Evolutionary conservation across 805 yeast genomes (phyloP), one percentile per base, ranked within the genome.

Genomic region (Kockiozyma suomiensis): DNA sequence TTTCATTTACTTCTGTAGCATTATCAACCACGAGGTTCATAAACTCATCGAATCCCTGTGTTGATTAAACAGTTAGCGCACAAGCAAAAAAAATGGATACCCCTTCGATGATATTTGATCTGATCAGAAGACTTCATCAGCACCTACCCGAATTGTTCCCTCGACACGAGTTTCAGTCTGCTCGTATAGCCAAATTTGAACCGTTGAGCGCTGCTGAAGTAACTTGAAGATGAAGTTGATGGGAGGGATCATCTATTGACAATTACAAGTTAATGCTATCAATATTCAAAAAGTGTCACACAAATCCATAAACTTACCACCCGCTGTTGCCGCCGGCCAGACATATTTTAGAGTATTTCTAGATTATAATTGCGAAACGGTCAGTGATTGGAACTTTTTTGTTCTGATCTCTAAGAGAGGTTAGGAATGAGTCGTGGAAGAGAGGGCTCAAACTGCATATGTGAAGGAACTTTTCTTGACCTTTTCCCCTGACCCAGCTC

Each of bases 31-130:
- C 87, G 17, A 85, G 75, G 71, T 94, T 94, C 99, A 94, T 96
- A 70, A 92, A 93, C 76, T 96, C 99, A 74, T 94, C 99, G 74
- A 96, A 93, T 0, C 99, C 99, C 68, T 72, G 47, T 17, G 28
- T 4, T 7, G 45, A 43, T n/a, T 23, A 26, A 6, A 4, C n/a
- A 2, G 37, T 59, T 26, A 42, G 32, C 30, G 26, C n/a, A 13
- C 46, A 17, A 37, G 35, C 45, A 37, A n/a, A n/a, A n/a, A n/a
- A n/a, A n/a, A n/a, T n/a, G n/a, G n/a, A 13, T 8, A 21, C 19
- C 30, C 30, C 46, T 28, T 12, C 8, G 19, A 3, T 38, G 19
- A 15, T 17, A 38, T 13, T 17, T 17, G 17, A 21, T 15, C n/a
- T 8, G 21, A 17, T 4, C 8, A 38, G 42, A 38, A 17, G 2